Percentiles rank a stretch among this genome's conserved stretches.
phyloP scores from a whole-genome alignment of 768 basidiomycete species.

The Psilocybe sp. region DNA sequence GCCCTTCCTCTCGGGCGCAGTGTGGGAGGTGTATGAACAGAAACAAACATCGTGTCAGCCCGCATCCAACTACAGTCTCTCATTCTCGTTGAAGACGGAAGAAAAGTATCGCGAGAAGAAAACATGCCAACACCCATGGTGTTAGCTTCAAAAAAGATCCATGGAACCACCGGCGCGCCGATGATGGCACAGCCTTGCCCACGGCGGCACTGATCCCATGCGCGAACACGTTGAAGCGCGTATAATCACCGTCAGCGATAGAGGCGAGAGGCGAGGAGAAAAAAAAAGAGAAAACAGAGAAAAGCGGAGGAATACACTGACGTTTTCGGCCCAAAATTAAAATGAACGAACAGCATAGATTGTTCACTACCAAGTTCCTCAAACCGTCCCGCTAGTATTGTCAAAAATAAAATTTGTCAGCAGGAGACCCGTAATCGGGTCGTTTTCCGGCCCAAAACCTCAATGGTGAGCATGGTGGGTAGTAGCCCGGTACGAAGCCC shows the following conservation, averaged over 20 bases:
- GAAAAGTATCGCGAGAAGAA: not conserved
- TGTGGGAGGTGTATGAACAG: no score
- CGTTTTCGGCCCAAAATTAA: constrained; percentile 74
- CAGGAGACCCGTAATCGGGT: constrained; percentile 75
- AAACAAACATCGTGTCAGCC: no score
- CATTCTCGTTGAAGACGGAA: no score
- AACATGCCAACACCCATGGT: constrained; percentile 45
- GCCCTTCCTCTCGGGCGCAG: no score
- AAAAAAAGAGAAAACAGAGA: constrained; percentile 30
- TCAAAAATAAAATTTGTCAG: constrained; percentile 56
- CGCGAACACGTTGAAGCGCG: constrained; percentile 39
- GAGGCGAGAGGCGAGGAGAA: no score
- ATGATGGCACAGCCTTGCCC: constrained; percentile 77
- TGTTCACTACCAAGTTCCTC: constrained; percentile 47
- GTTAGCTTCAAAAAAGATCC: constrained; percentile 75
- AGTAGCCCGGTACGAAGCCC: constrained; percentile 78
- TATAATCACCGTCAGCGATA: no score
- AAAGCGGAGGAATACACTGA: constrained; percentile 25
- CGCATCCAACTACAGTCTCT: no score
- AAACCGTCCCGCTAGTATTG: constrained; percentile 67
- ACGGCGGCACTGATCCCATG: constrained; percentile 64
- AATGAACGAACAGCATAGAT: constrained; percentile 82
- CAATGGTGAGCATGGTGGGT: constrained; percentile 64
- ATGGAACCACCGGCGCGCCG: constrained; percentile 61
- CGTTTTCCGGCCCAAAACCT: constrained; percentile 65